phyloP scores from a whole-genome alignment of 163 green algal species.

The Coccomyxa subellipsoidea region DNA sequence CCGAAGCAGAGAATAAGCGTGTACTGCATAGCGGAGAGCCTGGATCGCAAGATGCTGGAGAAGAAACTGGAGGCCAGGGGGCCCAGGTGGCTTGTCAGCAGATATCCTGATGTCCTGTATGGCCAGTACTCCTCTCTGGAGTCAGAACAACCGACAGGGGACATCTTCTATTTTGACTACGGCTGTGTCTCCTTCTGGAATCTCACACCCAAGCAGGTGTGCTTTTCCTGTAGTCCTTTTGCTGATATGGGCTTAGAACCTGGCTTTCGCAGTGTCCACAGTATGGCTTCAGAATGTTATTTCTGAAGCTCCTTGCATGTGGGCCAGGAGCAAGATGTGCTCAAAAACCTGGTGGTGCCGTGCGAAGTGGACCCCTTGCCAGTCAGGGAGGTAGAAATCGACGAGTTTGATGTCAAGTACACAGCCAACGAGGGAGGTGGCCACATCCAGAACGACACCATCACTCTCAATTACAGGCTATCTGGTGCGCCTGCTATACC shows the following conservation, averaged over 20 bases:
- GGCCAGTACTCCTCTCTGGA: conserved; percentile 31
- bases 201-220: conserved; percentile 53
- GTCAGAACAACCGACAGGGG: not conserved
- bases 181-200: conserved; percentile 55
- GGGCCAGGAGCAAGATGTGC: conserved; percentile 37
- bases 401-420: conserved; percentile 76
- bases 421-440: conserved; percentile 63
- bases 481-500: not conserved
- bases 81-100: conserved; percentile 30
- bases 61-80: conserved; percentile 28
- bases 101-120: conserved; percentile 48
- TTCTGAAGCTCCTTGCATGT: not conserved
- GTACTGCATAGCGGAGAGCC: conserved; percentile 70
- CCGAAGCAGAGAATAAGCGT: conserved; percentile 58
- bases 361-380: conserved; percentile 48
- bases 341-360: conserved; percentile 39
- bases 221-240: not conserved
- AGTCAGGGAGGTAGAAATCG: conserved; percentile 50
- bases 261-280: not conserved
- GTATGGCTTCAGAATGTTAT: not conserved
- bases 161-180: conserved; percentile 85
- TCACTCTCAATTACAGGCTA: conserved; percentile 66
- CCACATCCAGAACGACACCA: conserved; percentile 84
- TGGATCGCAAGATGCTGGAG: conserved; percentile 57
- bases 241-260: not conserved